Evolutionary conservation across 2,329 filamentous ascomycete species (phyloP), one percentile per base, ranked within the genome.

Genomic region (Spiromastix sp.): DNA sequence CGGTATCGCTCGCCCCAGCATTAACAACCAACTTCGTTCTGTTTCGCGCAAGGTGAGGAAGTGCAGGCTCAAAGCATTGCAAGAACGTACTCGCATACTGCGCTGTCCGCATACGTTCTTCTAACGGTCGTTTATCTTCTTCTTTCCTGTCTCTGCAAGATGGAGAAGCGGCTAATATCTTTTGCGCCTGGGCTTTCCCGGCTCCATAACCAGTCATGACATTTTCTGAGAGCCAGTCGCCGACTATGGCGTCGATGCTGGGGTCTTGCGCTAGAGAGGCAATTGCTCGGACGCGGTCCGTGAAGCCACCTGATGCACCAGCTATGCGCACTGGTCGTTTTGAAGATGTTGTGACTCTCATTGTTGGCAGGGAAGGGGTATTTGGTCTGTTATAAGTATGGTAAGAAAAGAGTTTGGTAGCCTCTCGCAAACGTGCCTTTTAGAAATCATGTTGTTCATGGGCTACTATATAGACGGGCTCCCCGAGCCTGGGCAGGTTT

Each of bases 11-110:
- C 0, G 61, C 56, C 0, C 61, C 61, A 0, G 61, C 61, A 32
- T 66, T 65, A 1, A 65, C 57, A 0, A 59, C 54, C 0, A 68
- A 48, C 24, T 53, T 56, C 18, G 61, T 55, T 7, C 57, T 54
- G 2, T 46, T 47, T 8, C 46, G 43, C 33, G 59, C 52, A 7
- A 67, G 52, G 32, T 55, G 48, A 4, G 52, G 51, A 4, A 68
- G 43, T 21, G 56, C 54, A 13, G 61, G 55, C 16, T 60, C 48
- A 1, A 68, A 48, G 30, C 44, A 47, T 33, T 54, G 52, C 49
- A 60, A 46, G 37, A 57, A 59, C 32, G 48, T 52, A n/a, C 45
- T 43, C 24, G 47, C 54, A 34, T 52, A 56, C 6, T 49, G 42
- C 39, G 48, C 47, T 10, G 44, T 38, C 9, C 42, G 40, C 11